phyloP scores from a whole-genome alignment of 768 basidiomycete species.

The Tylopilus vinaceipallidus region DNA sequence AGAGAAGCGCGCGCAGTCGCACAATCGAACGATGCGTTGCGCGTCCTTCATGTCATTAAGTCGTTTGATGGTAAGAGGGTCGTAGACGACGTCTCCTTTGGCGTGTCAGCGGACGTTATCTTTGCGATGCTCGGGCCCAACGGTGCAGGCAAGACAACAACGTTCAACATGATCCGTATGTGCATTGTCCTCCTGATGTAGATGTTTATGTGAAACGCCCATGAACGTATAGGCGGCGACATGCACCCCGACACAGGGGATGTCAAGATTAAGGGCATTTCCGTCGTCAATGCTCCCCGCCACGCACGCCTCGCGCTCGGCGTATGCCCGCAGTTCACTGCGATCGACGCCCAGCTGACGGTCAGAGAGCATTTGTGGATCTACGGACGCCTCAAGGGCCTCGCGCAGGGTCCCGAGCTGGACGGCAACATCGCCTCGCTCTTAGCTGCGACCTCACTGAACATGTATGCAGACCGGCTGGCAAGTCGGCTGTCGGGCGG shows the following conservation, averaged over 20 bases:
- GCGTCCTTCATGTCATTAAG: slow-evolving; percentile 64
- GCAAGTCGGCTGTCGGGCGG: slow-evolving; percentile 78
- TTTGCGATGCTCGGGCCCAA: slow-evolving; percentile 80
- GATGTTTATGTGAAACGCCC: background rate
- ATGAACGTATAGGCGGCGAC: slow-evolving; percentile 53
- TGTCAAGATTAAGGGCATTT: slow-evolving; percentile 62
- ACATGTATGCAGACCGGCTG: slow-evolving; percentile 62
- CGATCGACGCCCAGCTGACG: slow-evolving; percentile 75
- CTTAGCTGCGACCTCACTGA: slow-evolving; percentile 56
- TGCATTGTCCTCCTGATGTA: slow-evolving; percentile 1
- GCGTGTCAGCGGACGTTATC: slow-evolving; percentile 58
- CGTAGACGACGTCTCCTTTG: slow-evolving; percentile 73
- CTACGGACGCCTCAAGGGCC: slow-evolving; percentile 73
- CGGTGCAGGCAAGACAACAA: slow-evolving; percentile 82
- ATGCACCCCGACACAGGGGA: slow-evolving; percentile 67
- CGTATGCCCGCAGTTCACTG: slow-evolving; percentile 83
- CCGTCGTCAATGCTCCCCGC: slow-evolving; percentile 60
- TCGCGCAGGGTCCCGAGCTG: slow-evolving; percentile 49
- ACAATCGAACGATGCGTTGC: slow-evolving; percentile 53
- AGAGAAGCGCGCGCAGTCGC: slow-evolving; percentile 50
- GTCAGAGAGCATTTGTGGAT: slow-evolving; percentile 74
- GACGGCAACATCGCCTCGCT: slow-evolving; percentile 52
- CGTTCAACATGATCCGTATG: slow-evolving; percentile 77
- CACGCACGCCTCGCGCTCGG: slow-evolving; percentile 68
- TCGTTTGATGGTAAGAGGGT: slow-evolving; percentile 54